Evolutionary conservation across 2,329 filamentous ascomycete genomes (phyloP), one percentile per base, ranked within the genome.

Genomic region (Parastagonospora avenae): DNA sequence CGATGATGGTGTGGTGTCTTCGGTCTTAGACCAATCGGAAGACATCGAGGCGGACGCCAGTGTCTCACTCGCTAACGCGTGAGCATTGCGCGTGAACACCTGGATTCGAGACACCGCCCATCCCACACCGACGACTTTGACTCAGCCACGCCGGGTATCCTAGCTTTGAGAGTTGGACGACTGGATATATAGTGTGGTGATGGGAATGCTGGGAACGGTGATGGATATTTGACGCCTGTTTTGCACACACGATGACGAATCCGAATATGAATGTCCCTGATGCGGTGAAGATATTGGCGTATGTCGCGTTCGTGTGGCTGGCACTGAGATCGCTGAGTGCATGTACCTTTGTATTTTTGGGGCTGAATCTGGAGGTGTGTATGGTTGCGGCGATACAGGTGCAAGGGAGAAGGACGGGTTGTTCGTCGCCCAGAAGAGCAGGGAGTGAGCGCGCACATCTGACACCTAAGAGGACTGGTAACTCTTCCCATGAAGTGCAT

Each of bases 21-120:
- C 36, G 16, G 36, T 32, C 11, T 32, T 4, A 11, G 10, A 16
- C 46, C 46, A 48, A 48, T 48, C 46, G 39, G 46, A 43, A n/a
- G 44, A 29, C 9, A 15, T 28, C n/a, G 6, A 10, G 9, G 19
- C 15, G 37, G 11, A 27, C 28, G 24, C n/a, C 37, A n/a, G 16
- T 33, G 42, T 44, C 42, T 44, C 42, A 36, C 31, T 15, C 9
- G 30, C n/a, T 14, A 31, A 15, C 39, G 40, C 46, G 42, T 48
- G 46, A 48, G 46, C 40, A 36, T 24, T 35, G 27, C 46, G 46
- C 46, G 46, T 48, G 46, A 48, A 48, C 39, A 38, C 27, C 32
- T n/a, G 46, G 37, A 42, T 33, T 37, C 36, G 16, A 24, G 19
- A 24, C 19, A 12, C 24, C 35, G n/a, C 28, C 16, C 36, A 37